These are phyloP conservation scores for Hericium rajendrae DNA, from an alignment of 768 basidiomycete genomes.

Conservation along the genomic window DNA sequence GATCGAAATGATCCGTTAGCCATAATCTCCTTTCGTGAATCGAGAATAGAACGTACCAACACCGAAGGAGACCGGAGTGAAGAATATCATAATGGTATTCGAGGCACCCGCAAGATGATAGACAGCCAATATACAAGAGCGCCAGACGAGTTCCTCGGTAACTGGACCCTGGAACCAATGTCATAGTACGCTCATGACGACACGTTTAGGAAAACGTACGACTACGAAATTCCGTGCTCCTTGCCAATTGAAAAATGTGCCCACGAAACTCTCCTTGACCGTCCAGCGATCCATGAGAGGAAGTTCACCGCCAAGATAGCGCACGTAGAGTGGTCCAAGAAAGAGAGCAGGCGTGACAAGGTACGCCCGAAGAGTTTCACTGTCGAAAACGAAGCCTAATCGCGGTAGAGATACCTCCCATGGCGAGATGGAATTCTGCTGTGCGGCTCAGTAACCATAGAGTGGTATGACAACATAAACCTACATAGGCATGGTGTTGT, in stretches of 20 bases:
- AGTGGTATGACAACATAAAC: not conserved
- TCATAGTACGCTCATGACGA: not conserved
- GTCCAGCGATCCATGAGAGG: conserved; percentile 49
- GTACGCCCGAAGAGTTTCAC: conserved; percentile 33
- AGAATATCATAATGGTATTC: conserved; percentile 54
- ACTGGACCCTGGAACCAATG: conserved; percentile 61
- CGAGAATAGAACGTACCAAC: conserved; percentile 43
- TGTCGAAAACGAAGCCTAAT: conserved; percentile 16
- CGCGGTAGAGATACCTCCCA: conserved; percentile 16
- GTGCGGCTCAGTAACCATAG: not conserved
- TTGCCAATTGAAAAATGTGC: conserved; percentile 37
- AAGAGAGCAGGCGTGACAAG: conserved; percentile 67
- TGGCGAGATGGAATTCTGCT: not conserved
- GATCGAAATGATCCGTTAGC: too few species aligned
- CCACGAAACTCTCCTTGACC: conserved; percentile 28
- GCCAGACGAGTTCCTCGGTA: conserved; percentile 89
- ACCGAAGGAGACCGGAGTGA: conserved; percentile 82
- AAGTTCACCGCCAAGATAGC: conserved; percentile 34
- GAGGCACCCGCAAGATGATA: conserved; percentile 59
- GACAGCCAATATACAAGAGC: conserved; percentile 71
- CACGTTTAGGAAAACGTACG: conserved; percentile 23
- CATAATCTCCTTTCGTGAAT: too few species aligned
- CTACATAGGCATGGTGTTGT: conserved; percentile 12
- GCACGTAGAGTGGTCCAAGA: conserved; percentile 64
- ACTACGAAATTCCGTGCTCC: conserved; percentile 66